Base-by-base conservation (phyloP, 208 protist genomes). In the Novymonas esmeraldas region DNA sequence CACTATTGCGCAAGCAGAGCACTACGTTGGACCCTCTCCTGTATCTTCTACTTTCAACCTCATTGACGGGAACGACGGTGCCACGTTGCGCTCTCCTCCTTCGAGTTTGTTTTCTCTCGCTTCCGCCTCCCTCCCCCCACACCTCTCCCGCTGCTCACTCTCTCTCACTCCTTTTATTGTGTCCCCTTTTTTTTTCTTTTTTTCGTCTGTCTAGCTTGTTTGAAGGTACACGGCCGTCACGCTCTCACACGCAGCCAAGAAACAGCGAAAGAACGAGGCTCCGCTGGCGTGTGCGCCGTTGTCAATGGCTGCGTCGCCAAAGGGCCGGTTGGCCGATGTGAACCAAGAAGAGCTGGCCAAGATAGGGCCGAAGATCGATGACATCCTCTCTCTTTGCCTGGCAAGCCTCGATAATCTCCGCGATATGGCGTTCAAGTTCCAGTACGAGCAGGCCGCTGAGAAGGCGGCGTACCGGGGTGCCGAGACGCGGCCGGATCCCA, bases 401-500 rank as follows among this genome's bases (percentile, higher is more conserved):
- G 76, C 80, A 13, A 89, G 92, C 52, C 55, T 61, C 14, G 80
- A 90, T 38, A 75, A 66, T 16, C 63, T 95, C 51, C 42, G 74
- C 1, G 79, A 79, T 42, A 80, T 84, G 28, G 71, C 79, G 7
- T 54, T 94, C 31, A 92, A 92, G 52, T 95, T 95, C 75, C 81
- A 93, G 62, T 69, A 90, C 28, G 90, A 93, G 57, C 85, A 95
- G 28, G 87, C 90, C 0, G 85, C 87, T 2, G 81, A 91, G 33
- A 82, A 85, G 54, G 86, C 87, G 2, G 90, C 80, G 11, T 92
- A 89, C 65, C 68, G 87, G 44, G 56, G 69, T n/a, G 64, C 57
- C 39, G 76, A 82, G 18, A 62, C 69, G 24, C 78, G 57, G 9
- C 77, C 67, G 0, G 78, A 91, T 41, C 72, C 81, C 24, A 70